Evolutionary conservation across 352 stramenopile genomes (phyloP).

Genomic region (Pythium chondricola): DNA sequence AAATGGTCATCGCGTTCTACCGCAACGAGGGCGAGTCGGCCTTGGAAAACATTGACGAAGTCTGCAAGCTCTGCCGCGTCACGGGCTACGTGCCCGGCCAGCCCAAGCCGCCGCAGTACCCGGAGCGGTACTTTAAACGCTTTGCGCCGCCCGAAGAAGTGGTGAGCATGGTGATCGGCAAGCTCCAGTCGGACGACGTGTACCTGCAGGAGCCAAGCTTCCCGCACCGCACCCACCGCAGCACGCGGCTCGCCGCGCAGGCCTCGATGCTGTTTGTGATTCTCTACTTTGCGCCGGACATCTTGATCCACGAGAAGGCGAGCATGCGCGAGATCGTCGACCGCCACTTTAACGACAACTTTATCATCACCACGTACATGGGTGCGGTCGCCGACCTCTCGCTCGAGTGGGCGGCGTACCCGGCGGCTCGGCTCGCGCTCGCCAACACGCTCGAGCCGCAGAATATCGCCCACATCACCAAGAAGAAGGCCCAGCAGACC

Average conservation of each 20-base stretch:
- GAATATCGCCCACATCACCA: conserved; percentile 87
- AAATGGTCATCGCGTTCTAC: conserved; percentile 89
- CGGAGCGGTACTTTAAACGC: conserved; percentile 83
- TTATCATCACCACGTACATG: conserved; percentile 94
- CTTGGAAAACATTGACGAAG: conserved; percentile 88
- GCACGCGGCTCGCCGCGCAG: conserved; percentile 85
- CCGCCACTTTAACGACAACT: conserved; percentile 96
- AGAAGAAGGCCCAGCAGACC: conserved; percentile 84
- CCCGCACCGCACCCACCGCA: conserved; percentile 89
- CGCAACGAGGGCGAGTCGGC: conserved; percentile 85
- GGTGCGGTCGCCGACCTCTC: conserved; percentile 90
- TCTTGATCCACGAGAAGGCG: conserved; percentile 88
- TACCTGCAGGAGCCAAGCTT: conserved; percentile 91
- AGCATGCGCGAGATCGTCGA: conserved; percentile 95
- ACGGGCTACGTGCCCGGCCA: conserved; percentile 85
- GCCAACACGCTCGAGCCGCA: conserved; percentile 82
- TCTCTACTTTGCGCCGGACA: conserved; percentile 91
- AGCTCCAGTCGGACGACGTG: conserved; percentile 92
- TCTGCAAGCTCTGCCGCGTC: conserved; percentile 88
- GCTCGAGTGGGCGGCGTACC: conserved; percentile 90
- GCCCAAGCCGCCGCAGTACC: conserved; percentile 82
- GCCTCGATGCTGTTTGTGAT: conserved; percentile 95
- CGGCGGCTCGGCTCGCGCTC: conserved; percentile 84
- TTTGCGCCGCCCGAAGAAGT: conserved; percentile 86
- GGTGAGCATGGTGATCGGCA: conserved; percentile 90